Percentiles rank a stretch among this genome's conserved stretches.
Evolutionary conservation across 768 basidiomycete species (phyloP).

Genomic region (Kwoniella mangroviensis): DNA sequence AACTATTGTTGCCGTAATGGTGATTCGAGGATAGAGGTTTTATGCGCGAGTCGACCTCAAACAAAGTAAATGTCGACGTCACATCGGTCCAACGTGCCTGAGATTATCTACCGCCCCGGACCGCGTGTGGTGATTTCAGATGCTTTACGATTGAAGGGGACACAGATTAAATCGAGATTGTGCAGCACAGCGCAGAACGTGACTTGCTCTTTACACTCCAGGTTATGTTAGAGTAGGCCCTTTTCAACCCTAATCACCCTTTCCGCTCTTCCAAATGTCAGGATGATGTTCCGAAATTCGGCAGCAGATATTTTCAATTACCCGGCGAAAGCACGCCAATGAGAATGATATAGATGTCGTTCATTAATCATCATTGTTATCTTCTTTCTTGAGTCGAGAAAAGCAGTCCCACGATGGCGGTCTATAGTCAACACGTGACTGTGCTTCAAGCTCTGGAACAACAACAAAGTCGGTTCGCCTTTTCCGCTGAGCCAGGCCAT

Average conservation of each 20-base stretch:
- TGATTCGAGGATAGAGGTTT: not conserved
- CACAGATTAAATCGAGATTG: not conserved
- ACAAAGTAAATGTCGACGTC: not conserved
- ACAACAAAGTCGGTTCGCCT: conserved; percentile 4
- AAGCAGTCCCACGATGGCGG: conserved; percentile 1
- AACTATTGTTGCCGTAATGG: not conserved
- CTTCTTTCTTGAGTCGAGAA: not conserved
- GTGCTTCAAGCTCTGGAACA: conserved; percentile 16
- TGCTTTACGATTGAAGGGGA: not conserved
- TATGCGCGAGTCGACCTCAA: not conserved
- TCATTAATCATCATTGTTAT: not conserved
- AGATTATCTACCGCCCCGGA: not conserved
- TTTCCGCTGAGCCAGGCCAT: conserved; percentile 23
- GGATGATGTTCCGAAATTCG: not conserved
- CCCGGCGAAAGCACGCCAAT: not conserved
- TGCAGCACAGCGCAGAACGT: not conserved
- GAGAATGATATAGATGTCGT: no score
- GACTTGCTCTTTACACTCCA: not conserved
- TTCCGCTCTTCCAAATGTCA: not conserved
- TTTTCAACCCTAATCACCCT: not conserved
- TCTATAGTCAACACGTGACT: conserved; percentile 16
- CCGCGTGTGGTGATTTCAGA: not conserved
- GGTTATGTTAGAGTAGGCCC: not conserved
- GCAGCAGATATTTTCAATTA: not conserved
- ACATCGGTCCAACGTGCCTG: not conserved